Conservation (phyloP, 1,284 basidiomycete genomes). For the Meripilus lineatus region DNA sequence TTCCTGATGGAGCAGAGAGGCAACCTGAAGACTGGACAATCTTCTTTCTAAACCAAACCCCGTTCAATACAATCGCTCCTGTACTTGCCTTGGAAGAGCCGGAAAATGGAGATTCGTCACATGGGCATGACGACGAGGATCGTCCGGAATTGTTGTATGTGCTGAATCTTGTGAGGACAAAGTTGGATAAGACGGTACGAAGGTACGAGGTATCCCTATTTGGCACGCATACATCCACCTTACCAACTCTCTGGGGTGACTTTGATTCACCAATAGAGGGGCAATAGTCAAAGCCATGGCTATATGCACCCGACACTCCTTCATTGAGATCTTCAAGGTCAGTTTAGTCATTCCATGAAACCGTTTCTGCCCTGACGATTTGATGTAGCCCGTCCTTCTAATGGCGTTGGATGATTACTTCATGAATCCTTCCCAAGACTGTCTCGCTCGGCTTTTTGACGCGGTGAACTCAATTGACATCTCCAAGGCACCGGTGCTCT, state of each 20-base stretch:
- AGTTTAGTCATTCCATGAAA: slow-evolving; percentile 15
- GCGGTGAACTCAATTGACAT: slow-evolving; percentile 91
- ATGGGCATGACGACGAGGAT: slow-evolving; percentile 31
- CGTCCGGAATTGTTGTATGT: slow-evolving; percentile 80
- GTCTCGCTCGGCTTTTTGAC: slow-evolving; percentile 85
- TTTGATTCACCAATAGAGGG: slow-evolving; percentile 51
- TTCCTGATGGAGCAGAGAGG: slow-evolving; percentile 95
- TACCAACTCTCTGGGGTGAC: slow-evolving; percentile 1
- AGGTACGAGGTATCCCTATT: slow-evolving; percentile 65
- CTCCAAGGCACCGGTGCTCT: slow-evolving; percentile 72
- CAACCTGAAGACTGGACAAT: slow-evolving; percentile 97
- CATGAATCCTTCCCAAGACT: slow-evolving; percentile 80
- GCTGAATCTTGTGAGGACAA: slow-evolving; percentile 92
- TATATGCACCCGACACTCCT: slow-evolving; percentile 92
- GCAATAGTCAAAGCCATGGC: slow-evolving; percentile 96
- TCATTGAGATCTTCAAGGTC: slow-evolving; percentile 97
- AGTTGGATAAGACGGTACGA: slow-evolving; percentile 84
- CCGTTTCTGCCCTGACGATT: not conserved
- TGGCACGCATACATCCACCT: slow-evolving; percentile 10
- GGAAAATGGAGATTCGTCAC: slow-evolving; percentile 39
- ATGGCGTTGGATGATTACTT: slow-evolving; percentile 97
- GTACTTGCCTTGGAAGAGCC: slow-evolving; percentile 70
- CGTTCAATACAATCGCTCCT: slow-evolving; percentile 80
- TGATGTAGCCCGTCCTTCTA: slow-evolving; percentile 76
- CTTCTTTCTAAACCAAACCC: slow-evolving; percentile 94